A percentile compares a stretch with the other conserved stretches of the same genome.
These are phyloP conservation scores for Pichia cactophila DNA, from an alignment of 1,139 yeast genomes.

Conservation along the genomic window DNA sequence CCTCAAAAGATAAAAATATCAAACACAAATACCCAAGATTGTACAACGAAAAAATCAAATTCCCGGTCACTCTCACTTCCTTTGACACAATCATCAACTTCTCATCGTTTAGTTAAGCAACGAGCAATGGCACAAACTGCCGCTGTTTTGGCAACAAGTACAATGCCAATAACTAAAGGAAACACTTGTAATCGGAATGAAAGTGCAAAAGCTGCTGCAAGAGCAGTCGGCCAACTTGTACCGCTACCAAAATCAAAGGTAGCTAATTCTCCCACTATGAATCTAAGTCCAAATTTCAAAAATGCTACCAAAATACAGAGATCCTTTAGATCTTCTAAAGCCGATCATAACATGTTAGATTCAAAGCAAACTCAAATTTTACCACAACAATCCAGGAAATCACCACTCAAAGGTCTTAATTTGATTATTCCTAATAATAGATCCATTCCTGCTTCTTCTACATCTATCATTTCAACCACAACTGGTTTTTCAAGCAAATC, in stretches of 20 bases:
- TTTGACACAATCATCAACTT: conserved; percentile 2
- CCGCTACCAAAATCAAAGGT: neutral
- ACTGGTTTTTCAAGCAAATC: conserved; percentile 6
- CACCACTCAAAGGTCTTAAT: neutral
- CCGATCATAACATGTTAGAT: neutral
- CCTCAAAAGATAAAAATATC: neutral
- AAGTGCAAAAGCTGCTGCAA: conserved; percentile 12
- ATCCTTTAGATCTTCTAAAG: neutral
- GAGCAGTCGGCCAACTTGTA: conserved; percentile 6
- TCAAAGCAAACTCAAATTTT: neutral
- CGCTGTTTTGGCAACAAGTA: conserved; percentile 7
- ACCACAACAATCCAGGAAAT: neutral
- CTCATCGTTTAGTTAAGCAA: conserved; percentile 5
- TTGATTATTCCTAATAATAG: neutral
- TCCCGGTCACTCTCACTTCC: neutral
- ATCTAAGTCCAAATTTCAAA: neutral
- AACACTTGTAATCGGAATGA: conserved; percentile 1
- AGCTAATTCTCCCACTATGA: neutral
- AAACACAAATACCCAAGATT: neutral
- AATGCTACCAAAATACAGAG: neutral
- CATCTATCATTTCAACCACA: conserved; percentile 5
- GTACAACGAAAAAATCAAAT: neutral
- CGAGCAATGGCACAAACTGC: conserved; percentile 12
- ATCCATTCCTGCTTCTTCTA: conserved; percentile 6
- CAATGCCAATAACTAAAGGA: neutral